Percentiles rank a stretch among this genome's conserved stretches.
Evolutionary conservation across 2,329 filamentous ascomycete genomes (phyloP).

Genomic region (Nemania diffusa): DNA sequence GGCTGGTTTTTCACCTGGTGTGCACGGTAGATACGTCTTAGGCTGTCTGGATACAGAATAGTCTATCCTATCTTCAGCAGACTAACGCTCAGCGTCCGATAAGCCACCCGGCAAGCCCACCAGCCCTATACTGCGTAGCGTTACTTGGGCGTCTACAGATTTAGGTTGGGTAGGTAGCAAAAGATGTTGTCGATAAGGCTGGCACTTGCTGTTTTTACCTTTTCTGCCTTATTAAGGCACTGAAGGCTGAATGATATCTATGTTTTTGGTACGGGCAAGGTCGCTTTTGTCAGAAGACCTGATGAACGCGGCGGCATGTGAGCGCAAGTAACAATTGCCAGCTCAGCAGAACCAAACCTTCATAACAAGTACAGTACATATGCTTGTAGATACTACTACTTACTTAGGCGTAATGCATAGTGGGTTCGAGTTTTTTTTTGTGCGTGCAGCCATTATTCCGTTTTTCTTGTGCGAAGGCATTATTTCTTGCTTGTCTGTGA

Average conservation of each 20-base stretch:
- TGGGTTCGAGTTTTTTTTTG: too few species aligned
- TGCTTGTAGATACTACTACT: neutral
- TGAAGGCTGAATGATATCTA: neutral
- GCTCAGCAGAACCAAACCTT: slow-evolving; percentile 30
- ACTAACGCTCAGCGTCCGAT: slow-evolving; percentile 18
- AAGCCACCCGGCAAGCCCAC: slow-evolving; percentile 21
- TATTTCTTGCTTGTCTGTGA: too few species aligned
- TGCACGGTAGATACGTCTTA: neutral
- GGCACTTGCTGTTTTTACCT: slow-evolving; percentile 15
- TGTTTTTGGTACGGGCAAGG: neutral
- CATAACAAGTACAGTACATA: neutral
- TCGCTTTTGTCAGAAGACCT: slow-evolving; percentile 14
- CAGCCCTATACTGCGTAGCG: slow-evolving; percentile 35
- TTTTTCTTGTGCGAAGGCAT: too few species aligned
- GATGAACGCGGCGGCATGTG: slow-evolving; percentile 4
- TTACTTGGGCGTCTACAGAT: slow-evolving; percentile 17
- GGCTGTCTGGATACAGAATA: neutral
- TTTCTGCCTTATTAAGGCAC: neutral
- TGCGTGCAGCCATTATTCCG: too few species aligned
- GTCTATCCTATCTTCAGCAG: too few species aligned
- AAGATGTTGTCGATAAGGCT: slow-evolving; percentile 25
- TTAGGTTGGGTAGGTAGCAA: too few species aligned
- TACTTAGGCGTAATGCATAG: too few species aligned
- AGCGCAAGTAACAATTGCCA: slow-evolving; percentile 27
- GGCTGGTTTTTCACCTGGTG: slow-evolving; percentile 1